phyloP scores from a whole-genome alignment of 257 asterid species.

The Henckelia pumila region DNA sequence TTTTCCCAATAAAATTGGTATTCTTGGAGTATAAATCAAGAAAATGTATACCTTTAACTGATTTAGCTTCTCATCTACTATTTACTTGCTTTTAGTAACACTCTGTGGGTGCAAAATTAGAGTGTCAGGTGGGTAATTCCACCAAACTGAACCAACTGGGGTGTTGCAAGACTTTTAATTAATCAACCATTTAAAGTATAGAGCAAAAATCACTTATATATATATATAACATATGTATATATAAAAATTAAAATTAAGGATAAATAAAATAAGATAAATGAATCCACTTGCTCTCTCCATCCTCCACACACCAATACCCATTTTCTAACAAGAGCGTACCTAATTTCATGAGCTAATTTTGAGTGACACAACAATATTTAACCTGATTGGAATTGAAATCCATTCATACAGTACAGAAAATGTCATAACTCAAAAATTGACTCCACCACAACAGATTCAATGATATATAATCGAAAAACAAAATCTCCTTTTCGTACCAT shows the following conservation, averaged over 20 bases:
- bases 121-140: too few relatives aligned
- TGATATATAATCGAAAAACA: too few relatives aligned
- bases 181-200: background rate
- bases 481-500: background rate
- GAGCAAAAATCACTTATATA: background rate
- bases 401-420: background rate
- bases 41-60: slow-evolving; percentile 19
- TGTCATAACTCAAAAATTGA: background rate
- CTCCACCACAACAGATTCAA: too few relatives aligned
- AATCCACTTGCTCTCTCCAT: background rate
- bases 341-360: slow-evolving; percentile 13
- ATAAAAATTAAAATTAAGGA: too few relatives aligned
- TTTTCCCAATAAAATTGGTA: slow-evolving; percentile 12
- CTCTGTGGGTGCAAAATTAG: too few relatives aligned
- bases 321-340: background rate
- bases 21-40: slow-evolving; percentile 38
- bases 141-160: background rate
- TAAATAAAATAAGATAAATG: too few relatives aligned
- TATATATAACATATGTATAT: too few relatives aligned
- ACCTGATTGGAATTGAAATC: background rate
- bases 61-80: background rate
- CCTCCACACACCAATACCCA: background rate
- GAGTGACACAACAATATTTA: slow-evolving; percentile 17
- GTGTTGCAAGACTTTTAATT: background rate
- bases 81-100: background rate